Base-by-base conservation (phyloP, 495 filamentous ascomycete species). In the Lophiostoma macrostomum region DNA sequence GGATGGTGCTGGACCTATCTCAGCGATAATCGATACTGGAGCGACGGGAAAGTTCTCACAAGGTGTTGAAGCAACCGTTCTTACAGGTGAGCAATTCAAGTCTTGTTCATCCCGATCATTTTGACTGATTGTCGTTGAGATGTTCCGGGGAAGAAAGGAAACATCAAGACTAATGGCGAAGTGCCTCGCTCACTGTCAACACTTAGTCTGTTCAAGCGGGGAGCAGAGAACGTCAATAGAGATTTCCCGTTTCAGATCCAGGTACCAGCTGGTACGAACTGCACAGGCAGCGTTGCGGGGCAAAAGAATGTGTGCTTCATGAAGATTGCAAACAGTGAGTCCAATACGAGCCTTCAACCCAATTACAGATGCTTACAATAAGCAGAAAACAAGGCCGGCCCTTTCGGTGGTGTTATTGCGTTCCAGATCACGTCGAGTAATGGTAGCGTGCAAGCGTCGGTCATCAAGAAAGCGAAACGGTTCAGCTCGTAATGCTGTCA, bases 251-350 rank as follows among this genome's bases (percentile, higher is more conserved):
- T 50, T 36, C 29, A 50, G 7, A 31, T 50, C 34, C n/a, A 24
- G 1, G 35, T 50, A 6, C 47, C 47, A 5, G 47, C 34, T 14
- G 34, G 47, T 1, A 50, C 47, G 2, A 39, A 20, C 4, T 50
- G 47, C 16, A 19, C 20, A 8, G 47, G 47, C 1, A 25, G 22
- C 8, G 47, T 50, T 11, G 47, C 47, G 29, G 47, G 47, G 5
- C 47, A 40, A 36, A 14, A 39, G 22, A 36, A 36, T 24, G 47
- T 50, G 18, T 50, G 47, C 30, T 50, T 50, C n/a, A 50, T 50
- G 47, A 50, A 50, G 47, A 50, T 50, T 40, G 47, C 47, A 4
- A 50, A 50, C 22, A 12, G 45, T 49, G 19, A 36, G 45, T 24
- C 20, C 19, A 13, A 10, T 45, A 30, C 12, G 12, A 46, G 4